Percentiles rank a stretch among this genome's conserved stretches.
phyloP scores from a whole-genome alignment of 306 rosid species.

The Fragaria ananassa region DNA sequence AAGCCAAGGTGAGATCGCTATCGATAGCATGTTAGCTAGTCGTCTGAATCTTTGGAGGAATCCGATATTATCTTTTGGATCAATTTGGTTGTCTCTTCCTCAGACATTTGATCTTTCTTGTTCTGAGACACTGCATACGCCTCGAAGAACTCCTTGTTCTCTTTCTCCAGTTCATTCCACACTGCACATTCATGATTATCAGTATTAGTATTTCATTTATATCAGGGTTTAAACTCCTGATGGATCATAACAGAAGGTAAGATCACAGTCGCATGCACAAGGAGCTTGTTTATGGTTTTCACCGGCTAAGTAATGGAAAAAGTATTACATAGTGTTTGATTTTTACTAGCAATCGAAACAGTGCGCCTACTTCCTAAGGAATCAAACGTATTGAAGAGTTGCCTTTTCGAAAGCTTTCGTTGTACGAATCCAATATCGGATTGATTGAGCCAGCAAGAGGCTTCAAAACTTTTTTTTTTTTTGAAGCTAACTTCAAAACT shows the following conservation, averaged over 20 bases:
- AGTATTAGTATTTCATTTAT: not conserved
- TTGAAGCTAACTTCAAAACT: not conserved
- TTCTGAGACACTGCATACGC: slow-evolving; percentile 53
- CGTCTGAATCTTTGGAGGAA: slow-evolving; percentile 56
- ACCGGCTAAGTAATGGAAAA: not conserved
- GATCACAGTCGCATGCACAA: not conserved
- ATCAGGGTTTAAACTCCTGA: not conserved
- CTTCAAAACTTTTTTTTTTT: too few relatives aligned
- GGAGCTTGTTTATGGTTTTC: not conserved
- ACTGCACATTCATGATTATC: slow-evolving; percentile 43
- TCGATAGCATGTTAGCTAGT: slow-evolving; percentile 25
- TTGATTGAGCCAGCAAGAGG: not conserved
- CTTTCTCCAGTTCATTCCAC: slow-evolving; percentile 93
- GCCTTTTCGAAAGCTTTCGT: not conserved
- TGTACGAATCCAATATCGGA: not conserved
- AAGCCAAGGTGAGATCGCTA: slow-evolving; percentile 30
- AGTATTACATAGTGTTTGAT: not conserved
- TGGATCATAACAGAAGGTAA: not conserved
- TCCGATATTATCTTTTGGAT: slow-evolving; percentile 66
- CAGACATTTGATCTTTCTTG: slow-evolving; percentile 64
- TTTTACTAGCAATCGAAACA: not conserved
- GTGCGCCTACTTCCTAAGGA: not conserved
- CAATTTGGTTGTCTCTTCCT: slow-evolving; percentile 79
- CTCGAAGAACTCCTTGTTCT: slow-evolving; percentile 78
- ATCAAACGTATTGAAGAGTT: not conserved